Conservation (phyloP, 1,139 yeast species). For the Saccharomycopsis phalli region DNA sequence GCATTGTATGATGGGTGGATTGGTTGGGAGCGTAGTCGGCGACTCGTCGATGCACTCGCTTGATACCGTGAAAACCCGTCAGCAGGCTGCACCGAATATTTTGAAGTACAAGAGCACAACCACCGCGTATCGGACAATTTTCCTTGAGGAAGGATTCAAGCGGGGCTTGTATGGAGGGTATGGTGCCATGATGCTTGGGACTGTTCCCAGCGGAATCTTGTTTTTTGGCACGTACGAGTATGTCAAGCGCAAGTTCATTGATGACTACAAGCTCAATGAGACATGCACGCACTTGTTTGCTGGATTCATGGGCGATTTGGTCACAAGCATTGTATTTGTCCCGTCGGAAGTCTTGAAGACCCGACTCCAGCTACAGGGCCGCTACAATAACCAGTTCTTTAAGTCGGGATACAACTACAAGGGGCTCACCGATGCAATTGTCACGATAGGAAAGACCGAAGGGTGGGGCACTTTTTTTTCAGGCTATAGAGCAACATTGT, state of each 20-base stretch:
- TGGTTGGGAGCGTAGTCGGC: conserved; percentile 89
- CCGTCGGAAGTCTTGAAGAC: conserved; percentile 96
- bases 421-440: conserved; percentile 59
- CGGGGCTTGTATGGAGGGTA: conserved; percentile 91
- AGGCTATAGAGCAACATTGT: conserved; percentile 89
- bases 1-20: conserved; percentile 79
- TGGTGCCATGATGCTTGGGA: conserved; percentile 82
- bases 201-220: conserved; percentile 87
- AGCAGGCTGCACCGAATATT: conserved; percentile 78
- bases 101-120: conserved; percentile 58
- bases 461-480: conserved; percentile 71
- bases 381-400: conserved; percentile 70
- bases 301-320: conserved; percentile 86
- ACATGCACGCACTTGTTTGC: conserved; percentile 73
- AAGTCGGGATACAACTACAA: conserved; percentile 80
- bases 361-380: conserved; percentile 84
- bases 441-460: conserved; percentile 54
- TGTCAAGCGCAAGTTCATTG: conserved; percentile 62
- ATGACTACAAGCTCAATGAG: conserved; percentile 60
- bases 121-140: conserved; percentile 64
- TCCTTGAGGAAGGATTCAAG: conserved; percentile 72
- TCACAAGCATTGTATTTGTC: conserved; percentile 87
- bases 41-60: conserved; percentile 91
- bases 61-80: conserved; percentile 94
- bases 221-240: conserved; percentile 87